phyloP scores from a whole-genome alignment of 1,284 basidiomycete species.

The Tylopilus sp. region DNA sequence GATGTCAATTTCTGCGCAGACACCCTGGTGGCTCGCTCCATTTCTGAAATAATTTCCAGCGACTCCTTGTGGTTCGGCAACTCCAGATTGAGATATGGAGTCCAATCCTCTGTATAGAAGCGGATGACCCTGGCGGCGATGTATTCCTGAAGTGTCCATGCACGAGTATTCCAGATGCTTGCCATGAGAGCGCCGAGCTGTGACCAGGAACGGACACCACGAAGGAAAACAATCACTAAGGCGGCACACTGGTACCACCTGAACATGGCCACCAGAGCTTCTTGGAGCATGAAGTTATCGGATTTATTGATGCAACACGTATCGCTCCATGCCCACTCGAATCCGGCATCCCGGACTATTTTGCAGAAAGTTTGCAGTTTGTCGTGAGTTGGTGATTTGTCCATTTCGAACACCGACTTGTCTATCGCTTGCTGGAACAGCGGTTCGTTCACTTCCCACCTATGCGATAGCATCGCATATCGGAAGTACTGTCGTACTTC shows the following conservation, averaged over 20 bases:
- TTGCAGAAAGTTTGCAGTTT: background rate
- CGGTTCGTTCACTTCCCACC: background rate
- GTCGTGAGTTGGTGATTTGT: background rate
- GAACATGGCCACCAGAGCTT: background rate
- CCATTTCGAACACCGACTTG: background rate
- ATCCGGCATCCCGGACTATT: background rate
- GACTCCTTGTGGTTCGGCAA: background rate
- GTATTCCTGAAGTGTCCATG: too few relatives aligned
- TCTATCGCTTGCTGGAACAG: background rate
- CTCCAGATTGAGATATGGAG: background rate
- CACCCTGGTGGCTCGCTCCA: background rate
- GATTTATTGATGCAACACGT: background rate
- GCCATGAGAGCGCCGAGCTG: too few relatives aligned
- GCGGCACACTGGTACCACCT: background rate
- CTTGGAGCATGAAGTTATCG: background rate
- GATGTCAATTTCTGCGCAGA: background rate
- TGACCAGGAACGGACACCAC: too few relatives aligned
- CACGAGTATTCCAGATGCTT: too few relatives aligned
- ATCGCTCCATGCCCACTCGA: background rate
- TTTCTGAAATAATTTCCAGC: background rate
- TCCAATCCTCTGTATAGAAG: background rate
- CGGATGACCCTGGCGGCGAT: too few relatives aligned
- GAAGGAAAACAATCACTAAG: too few relatives aligned
- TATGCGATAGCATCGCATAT: background rate
- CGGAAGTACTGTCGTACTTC: background rate